Evolutionary conservation across 257 asterid species (phyloP).

Genomic region (Plantago ovata): DNA sequence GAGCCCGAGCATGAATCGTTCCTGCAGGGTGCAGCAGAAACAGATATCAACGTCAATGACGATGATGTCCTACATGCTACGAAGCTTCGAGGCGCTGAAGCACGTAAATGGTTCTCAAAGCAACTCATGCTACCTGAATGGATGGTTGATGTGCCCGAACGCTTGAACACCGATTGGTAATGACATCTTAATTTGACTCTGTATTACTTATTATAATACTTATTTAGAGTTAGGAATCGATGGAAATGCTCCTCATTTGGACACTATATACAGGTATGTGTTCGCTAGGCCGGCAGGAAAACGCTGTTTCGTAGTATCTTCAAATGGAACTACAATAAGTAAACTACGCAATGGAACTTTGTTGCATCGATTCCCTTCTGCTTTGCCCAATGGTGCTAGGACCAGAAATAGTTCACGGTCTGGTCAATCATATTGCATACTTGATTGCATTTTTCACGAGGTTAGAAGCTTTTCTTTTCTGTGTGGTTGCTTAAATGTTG

Average conservation of each 20-base stretch:
- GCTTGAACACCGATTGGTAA: conserved; percentile 65
- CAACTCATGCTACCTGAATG: conserved; percentile 98
- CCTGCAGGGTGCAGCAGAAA: conserved; percentile 1
- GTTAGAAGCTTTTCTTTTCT: conserved; percentile 29
- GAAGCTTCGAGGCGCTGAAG: conserved; percentile 64
- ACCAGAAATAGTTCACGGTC: conserved; percentile 45
- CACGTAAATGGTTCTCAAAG: conserved; percentile 87
- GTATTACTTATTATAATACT: not conserved
- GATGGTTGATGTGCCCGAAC: conserved; percentile 91
- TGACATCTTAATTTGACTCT: not conserved
- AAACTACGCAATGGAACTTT: conserved; percentile 76
- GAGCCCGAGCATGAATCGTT: conserved; percentile 26
- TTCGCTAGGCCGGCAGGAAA: conserved; percentile 92
- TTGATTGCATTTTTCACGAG: conserved; percentile 97
- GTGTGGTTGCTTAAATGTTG: conserved; percentile 1
- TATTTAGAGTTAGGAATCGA: not conserved
- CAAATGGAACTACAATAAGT: conserved; percentile 75
- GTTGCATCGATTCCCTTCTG: conserved; percentile 91
- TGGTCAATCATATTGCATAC: conserved; percentile 80
- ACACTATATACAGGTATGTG: conserved; percentile 49
- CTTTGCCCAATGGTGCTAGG: conserved; percentile 78
- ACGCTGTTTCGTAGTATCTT: conserved; percentile 88
- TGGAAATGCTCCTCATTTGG: not conserved
- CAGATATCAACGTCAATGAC: conserved; percentile 52
- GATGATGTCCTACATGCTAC: conserved; percentile 39